These are phyloP conservation scores for Globisporangium abappressorium DNA, from an alignment of 352 stramenopile species.

Conservation along the genomic window DNA sequence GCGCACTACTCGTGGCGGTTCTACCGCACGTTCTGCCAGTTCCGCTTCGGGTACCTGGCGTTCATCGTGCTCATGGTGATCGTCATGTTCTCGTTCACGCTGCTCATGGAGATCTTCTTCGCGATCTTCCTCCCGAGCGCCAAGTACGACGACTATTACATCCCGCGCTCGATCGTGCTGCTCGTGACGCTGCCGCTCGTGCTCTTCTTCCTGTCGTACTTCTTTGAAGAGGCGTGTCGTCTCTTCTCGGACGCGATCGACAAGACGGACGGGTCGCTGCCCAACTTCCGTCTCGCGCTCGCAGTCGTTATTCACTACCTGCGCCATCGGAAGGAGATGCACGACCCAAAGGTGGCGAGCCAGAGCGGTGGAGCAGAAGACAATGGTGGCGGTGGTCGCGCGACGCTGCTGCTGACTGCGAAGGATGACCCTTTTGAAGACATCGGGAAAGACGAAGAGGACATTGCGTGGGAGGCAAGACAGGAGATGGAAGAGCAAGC, in stretches of 20 bases:
- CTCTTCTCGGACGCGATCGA: conserved; percentile 74
- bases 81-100: conserved; percentile 82
- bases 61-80: conserved; percentile 84
- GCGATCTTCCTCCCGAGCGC: conserved; percentile 78
- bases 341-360: conserved; percentile 14
- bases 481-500: conserved; percentile 29
- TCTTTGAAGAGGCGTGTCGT: conserved; percentile 69
- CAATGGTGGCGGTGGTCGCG: neutral
- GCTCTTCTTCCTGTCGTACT: conserved; percentile 78
- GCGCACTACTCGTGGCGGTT: conserved; percentile 49
- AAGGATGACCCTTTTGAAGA: conserved; percentile 59
- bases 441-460: conserved; percentile 56
- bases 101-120: conserved; percentile 87
- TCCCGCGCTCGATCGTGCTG: conserved; percentile 49
- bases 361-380: neutral
- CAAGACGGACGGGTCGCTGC: conserved; percentile 64
- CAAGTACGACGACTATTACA: conserved; percentile 68
- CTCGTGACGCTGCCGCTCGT: conserved; percentile 58
- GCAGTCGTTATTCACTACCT: conserved; percentile 79
- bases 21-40: conserved; percentile 71
- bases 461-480: conserved; percentile 35
- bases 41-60: conserved; percentile 73
- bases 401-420: conserved; percentile 37
- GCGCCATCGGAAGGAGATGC: conserved; percentile 61
- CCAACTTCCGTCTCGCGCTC: conserved; percentile 75